Percentiles rank a stretch among this genome's conserved stretches.
These are phyloP conservation scores for Aspergillus sp. DNA, from an alignment of 2,329 filamentous ascomycete species.

Conservation along the genomic window DNA sequence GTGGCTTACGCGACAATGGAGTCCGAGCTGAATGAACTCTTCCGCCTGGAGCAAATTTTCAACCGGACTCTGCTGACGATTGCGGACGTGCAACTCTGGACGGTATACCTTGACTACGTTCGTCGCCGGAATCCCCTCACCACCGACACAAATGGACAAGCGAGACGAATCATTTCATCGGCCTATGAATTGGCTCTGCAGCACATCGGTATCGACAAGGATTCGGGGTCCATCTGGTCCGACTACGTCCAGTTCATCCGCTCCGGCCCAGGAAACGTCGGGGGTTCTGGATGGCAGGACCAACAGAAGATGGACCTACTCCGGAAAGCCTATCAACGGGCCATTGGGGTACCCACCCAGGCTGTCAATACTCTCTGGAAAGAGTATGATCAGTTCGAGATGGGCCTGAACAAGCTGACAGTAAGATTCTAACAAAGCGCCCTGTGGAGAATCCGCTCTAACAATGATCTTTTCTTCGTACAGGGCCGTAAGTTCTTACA, in stretches of 20 bases:
- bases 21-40: conserved; percentile 79
- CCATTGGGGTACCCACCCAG: conserved; percentile 81
- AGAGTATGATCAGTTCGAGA: conserved; percentile 96
- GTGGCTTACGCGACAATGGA: conserved; percentile 87
- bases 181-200: conserved; percentile 92
- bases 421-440: conserved; percentile 48
- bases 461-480: conserved; percentile 5
- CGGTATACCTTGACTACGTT: conserved; percentile 91
- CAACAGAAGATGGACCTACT: conserved; percentile 96
- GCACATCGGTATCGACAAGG: conserved; percentile 86
- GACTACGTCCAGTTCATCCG: conserved; percentile 96
- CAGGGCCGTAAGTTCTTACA: conserved; percentile 92
- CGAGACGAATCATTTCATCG: conserved; percentile 76
- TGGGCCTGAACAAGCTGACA: conserved; percentile 87
- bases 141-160: conserved; percentile 72
- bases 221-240: conserved; percentile 85
- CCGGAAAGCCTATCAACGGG: conserved; percentile 88
- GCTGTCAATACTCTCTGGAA: conserved; percentile 88
- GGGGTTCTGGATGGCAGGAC: conserved; percentile 89
- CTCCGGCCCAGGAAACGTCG: conserved; percentile 79
- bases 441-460: conserved; percentile 5
- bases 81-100: conserved; percentile 85
- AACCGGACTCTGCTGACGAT: conserved; percentile 74
- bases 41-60: conserved; percentile 80
- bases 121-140: conserved; percentile 86